These are phyloP conservation scores for Solanum appendiculatum DNA, from an alignment of 257 asterid species.

Conservation along the genomic window DNA sequence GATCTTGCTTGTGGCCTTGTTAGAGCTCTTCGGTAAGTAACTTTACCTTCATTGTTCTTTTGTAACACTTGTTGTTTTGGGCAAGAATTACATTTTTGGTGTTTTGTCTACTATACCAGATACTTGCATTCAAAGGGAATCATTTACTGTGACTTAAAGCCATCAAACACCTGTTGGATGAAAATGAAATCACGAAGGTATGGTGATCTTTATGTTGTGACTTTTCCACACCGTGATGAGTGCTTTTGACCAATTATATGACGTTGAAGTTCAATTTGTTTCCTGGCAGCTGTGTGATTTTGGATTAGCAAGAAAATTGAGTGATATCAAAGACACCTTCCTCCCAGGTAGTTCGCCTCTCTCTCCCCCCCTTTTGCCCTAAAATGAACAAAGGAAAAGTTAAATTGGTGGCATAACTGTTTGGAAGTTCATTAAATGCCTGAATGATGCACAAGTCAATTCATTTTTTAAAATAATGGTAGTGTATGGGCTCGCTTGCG, in stretches of 20 bases:
- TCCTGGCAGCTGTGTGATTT: slow-evolving; percentile 79
- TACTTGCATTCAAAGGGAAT: slow-evolving; percentile 91
- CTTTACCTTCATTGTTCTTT: slow-evolving; percentile 3
- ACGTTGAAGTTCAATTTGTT: slow-evolving; percentile 1
- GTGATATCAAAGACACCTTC: slow-evolving; percentile 65
- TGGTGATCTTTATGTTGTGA: slow-evolving; percentile 2
- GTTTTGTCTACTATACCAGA: slow-evolving; percentile 27
- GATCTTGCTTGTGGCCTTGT: slow-evolving; percentile 76
- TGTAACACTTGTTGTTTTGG: background rate
- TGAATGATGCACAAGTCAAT: background rate
- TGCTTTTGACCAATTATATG: background rate
- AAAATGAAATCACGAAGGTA: slow-evolving; percentile 91
- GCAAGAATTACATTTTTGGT: slow-evolving; percentile 2
- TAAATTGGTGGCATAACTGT: background rate
- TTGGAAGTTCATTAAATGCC: background rate
- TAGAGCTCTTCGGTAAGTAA: slow-evolving; percentile 83
- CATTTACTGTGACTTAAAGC: slow-evolving; percentile 84
- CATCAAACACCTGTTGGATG: slow-evolving; percentile 87
- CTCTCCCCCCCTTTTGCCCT: background rate
- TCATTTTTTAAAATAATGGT: background rate
- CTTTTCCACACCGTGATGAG: background rate
- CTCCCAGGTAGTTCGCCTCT: slow-evolving; percentile 44
- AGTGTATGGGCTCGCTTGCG: background rate
- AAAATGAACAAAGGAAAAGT: background rate
- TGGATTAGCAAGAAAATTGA: slow-evolving; percentile 85